A percentile compares a stretch with the other conserved stretches of the same genome.
phyloP scores from a whole-genome alignment of 164 flowering plant species.

The Kingdonia uniflora region DNA sequence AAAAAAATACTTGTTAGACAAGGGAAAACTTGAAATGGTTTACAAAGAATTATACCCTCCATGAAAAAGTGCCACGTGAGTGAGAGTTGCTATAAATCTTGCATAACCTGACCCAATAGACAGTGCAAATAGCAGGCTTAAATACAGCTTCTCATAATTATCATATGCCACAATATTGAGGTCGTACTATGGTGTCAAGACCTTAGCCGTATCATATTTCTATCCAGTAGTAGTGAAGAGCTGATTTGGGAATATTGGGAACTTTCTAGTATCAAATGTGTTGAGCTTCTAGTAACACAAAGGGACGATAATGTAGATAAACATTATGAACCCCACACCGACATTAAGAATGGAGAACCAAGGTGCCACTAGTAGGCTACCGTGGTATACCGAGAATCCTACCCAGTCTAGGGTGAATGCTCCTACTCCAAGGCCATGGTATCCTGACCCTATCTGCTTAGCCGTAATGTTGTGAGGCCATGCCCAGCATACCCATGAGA shows the following conservation, averaged over 20 bases:
- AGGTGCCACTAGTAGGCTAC: too few relatives aligned
- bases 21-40: too few relatives aligned
- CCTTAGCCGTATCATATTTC: slow-evolving; percentile 65
- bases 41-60: too few relatives aligned
- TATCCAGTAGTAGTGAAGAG: too few relatives aligned
- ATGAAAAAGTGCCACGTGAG: too few relatives aligned
- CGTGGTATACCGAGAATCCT: slow-evolving; percentile 92
- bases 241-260: slow-evolving; percentile 92
- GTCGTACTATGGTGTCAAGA: slow-evolving; percentile 71
- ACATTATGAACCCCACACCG: slow-evolving; percentile 56
- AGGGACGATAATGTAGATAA: slow-evolving; percentile 79
- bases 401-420: too few relatives aligned
- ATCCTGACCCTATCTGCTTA: too few relatives aligned
- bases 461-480: slow-evolving; percentile 83
- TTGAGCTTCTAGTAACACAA: too few relatives aligned
- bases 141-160: too few relatives aligned
- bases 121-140: too few relatives aligned
- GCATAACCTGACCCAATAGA: slow-evolving; percentile 91
- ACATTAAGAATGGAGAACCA: slow-evolving; percentile 65
- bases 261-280: slow-evolving; percentile 70
- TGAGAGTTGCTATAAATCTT: slow-evolving; percentile 74
- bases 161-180: too few relatives aligned
- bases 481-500: slow-evolving; percentile 92
- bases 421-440: too few relatives aligned
- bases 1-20: slow-evolving; percentile 9